Evolutionary conservation across 148 eudicot genomes (phyloP).

Genomic region (Pouteria glomerata): DNA sequence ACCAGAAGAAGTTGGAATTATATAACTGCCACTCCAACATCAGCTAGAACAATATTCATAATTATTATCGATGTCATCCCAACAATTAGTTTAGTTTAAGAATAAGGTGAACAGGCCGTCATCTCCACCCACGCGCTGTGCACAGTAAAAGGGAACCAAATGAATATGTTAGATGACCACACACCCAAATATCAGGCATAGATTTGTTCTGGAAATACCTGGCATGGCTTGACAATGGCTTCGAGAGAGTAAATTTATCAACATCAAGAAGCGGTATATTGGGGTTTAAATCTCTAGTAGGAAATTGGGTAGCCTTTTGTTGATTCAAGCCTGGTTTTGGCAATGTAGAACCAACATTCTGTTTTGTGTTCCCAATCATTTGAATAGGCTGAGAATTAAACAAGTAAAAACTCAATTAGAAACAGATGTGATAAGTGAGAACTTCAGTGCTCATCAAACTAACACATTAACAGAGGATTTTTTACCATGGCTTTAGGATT

Average conservation of each 20-base stretch:
- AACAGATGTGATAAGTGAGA: background rate
- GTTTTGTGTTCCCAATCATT: background rate
- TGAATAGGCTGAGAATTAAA: conserved; percentile 21
- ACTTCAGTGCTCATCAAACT: background rate
- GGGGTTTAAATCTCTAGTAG: conserved; percentile 1
- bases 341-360: background rate
- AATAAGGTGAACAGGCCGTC: background rate
- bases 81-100: background rate
- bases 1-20: background rate
- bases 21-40: background rate
- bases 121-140: background rate
- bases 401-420: background rate
- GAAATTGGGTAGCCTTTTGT: conserved; percentile 7
- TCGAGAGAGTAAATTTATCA: conserved; percentile 2
- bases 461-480: conserved; percentile 1
- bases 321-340: conserved; percentile 8
- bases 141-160: background rate
- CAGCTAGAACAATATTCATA: background rate
- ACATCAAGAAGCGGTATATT: background rate
- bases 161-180: background rate
- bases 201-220: conserved; percentile 7
- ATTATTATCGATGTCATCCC: background rate
- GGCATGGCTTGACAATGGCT: conserved; percentile 12
- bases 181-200: background rate
- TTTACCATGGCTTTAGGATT: conserved; percentile 3